Conservation (phyloP, 257 asterid species). For the Solanum ossicruentum region DNA sequence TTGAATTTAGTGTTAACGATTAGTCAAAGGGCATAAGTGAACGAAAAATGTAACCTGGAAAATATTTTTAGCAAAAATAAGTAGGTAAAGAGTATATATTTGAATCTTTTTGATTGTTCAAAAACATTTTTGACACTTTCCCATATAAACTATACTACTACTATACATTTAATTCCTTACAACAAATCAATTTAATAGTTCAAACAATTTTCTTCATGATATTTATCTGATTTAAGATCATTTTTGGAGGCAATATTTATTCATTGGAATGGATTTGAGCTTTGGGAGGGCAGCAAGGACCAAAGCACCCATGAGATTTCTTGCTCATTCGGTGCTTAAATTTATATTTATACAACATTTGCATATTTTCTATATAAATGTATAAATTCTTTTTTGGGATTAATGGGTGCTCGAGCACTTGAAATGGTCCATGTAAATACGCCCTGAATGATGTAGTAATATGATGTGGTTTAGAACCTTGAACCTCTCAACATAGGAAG, state of each 20-base stretch:
- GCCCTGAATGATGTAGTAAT: too few species aligned
- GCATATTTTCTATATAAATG: too few species aligned
- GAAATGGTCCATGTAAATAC: too few species aligned
- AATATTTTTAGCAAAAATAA: background rate
- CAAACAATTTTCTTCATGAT: background rate
- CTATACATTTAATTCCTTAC: background rate
- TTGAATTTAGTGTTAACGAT: background rate
- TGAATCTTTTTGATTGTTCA: background rate
- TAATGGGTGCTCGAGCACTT: too few species aligned
- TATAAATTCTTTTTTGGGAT: too few species aligned
- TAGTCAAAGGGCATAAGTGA: background rate
- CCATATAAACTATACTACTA: background rate
- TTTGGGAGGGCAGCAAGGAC: too few species aligned
- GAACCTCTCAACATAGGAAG: background rate
- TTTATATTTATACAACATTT: too few species aligned
- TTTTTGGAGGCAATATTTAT: background rate
- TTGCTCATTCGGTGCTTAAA: too few species aligned
- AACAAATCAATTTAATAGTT: background rate
- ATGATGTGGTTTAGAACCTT: background rate
- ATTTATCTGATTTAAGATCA: background rate
- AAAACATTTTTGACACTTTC: background rate
- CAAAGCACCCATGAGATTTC: too few species aligned
- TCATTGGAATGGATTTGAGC: background rate
- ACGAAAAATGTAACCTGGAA: background rate
- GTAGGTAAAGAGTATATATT: background rate